Conservation (phyloP, 495 filamentous ascomycete species). For the Aspergillus biplanus region DNA sequence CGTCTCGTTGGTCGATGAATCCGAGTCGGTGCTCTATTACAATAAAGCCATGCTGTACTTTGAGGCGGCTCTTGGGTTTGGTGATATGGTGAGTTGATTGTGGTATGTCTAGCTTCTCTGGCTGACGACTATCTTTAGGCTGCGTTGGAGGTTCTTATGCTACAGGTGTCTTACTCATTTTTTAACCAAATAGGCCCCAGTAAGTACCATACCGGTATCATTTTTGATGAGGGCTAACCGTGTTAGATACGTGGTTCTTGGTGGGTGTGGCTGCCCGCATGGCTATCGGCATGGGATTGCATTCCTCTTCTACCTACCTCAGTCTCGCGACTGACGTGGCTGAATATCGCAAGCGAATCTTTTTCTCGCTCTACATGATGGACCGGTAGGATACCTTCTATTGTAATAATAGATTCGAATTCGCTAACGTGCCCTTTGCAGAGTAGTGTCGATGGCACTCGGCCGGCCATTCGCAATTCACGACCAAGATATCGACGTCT, state of each 20-base stretch:
- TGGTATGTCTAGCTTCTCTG: background rate
- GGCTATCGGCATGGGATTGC: constrained; percentile 40
- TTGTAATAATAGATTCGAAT: background rate
- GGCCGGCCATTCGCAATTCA: constrained; percentile 45
- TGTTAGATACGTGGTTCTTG: constrained; percentile 38
- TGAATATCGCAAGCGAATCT: constrained; percentile 41
- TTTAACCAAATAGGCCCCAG: constrained; percentile 48
- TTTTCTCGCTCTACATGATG: constrained; percentile 51
- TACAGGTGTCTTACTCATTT: constrained; percentile 47
- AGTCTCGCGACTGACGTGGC: constrained; percentile 27
- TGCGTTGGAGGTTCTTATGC: constrained; percentile 43
- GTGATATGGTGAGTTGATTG: constrained; percentile 34
- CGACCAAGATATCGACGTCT: constrained; percentile 42
- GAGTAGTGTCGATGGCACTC: constrained; percentile 44
- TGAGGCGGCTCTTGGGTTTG: constrained; percentile 39
- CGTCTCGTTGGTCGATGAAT: constrained; percentile 41
- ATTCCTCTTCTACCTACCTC: constrained; percentile 29
- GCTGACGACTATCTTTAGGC: constrained; percentile 23
- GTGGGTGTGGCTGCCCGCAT: constrained; percentile 38
- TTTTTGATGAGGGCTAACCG: background rate
- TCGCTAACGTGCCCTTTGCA: constrained; percentile 10
- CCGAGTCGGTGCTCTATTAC: constrained; percentile 38
- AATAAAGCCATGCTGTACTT: constrained; percentile 44
- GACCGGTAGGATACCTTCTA: constrained; percentile 35
- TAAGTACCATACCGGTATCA: constrained; percentile 19